phyloP scores from a whole-genome alignment of 140 eudicot species.

The Anethum foeniculum region DNA sequence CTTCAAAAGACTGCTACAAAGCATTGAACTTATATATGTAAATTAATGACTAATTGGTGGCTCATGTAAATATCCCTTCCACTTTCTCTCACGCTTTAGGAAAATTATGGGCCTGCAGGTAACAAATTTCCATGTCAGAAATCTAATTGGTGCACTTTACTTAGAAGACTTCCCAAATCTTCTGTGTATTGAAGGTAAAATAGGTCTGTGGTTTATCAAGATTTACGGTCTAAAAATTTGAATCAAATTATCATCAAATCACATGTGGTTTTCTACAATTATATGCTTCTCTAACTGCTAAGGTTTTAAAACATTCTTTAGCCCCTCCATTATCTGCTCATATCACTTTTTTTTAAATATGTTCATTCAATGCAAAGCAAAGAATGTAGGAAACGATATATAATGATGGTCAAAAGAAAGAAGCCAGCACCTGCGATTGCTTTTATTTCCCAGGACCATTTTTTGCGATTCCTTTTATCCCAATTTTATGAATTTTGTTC shows the following conservation, averaged over 20 bases:
- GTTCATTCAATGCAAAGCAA: not conserved
- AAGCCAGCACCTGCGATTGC: not conserved
- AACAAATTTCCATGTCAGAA: constrained; percentile 63
- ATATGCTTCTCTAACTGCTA: not conserved
- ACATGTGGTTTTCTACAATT: not conserved
- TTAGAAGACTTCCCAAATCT: not conserved
- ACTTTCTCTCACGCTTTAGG: constrained; percentile 42
- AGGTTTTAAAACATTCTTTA: not conserved
- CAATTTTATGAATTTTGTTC: not conserved
- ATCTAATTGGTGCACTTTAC: constrained; percentile 28
- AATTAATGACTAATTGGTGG: constrained; percentile 34
- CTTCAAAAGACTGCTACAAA: constrained; percentile 18
- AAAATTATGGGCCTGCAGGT: constrained; percentile 94
- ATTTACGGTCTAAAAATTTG: not conserved
- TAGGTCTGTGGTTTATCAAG: not conserved
- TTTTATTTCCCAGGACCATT: not conserved
- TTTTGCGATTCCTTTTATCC: not conserved
- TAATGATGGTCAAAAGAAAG: not conserved
- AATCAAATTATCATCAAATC: not conserved
- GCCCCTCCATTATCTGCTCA: not conserved
- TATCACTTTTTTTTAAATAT: not conserved
- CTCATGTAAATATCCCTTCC: constrained; percentile 45
- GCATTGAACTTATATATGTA: constrained; percentile 31
- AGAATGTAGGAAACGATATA: constrained; percentile 1
- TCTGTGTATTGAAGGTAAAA: not conserved